These are phyloP conservation scores for Fraxinus greggii DNA, from an alignment of 305 asterid species.

Conservation along the genomic window DNA sequence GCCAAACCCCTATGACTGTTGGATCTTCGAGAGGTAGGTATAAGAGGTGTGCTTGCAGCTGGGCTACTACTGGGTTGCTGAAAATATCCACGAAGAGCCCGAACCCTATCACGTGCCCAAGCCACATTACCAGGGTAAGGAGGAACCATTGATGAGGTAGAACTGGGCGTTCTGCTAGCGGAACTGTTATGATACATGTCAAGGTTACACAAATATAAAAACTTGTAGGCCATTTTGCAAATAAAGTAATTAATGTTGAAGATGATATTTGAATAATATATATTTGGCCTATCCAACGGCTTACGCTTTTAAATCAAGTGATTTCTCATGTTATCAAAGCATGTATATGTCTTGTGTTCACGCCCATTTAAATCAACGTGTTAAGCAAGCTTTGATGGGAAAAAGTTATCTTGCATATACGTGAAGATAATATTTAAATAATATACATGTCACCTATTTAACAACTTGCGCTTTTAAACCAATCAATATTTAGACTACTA, in stretches of 20 bases:
- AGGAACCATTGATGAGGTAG: constrained; percentile 56
- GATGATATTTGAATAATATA: neutral
- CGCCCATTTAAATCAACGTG: neutral
- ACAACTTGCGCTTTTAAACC: neutral
- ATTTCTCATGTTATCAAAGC: neutral
- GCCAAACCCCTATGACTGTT: constrained; percentile 46
- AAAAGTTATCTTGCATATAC: neutral
- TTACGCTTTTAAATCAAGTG: neutral
- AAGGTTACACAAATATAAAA: neutral
- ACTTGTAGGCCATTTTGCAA: neutral
- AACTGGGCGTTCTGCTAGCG: constrained; percentile 60
- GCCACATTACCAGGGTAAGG: constrained; percentile 48
- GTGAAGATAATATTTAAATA: neutral
- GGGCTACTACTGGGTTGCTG: constrained; percentile 52
- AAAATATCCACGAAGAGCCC: constrained; percentile 55
- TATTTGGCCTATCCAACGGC: neutral
- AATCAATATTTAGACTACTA: neutral
- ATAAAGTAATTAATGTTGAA: neutral
- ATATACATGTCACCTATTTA: neutral
- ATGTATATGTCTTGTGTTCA: neutral
- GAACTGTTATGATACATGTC: constrained; percentile 39
- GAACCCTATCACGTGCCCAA: constrained; percentile 57
- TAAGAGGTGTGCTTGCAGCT: constrained; percentile 38
- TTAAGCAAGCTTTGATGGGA: neutral
- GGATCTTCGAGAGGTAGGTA: constrained; percentile 51